phyloP scores from a whole-genome alignment of 495 filamentous ascomycete genomes.

The Cladorrhinum samala region DNA sequence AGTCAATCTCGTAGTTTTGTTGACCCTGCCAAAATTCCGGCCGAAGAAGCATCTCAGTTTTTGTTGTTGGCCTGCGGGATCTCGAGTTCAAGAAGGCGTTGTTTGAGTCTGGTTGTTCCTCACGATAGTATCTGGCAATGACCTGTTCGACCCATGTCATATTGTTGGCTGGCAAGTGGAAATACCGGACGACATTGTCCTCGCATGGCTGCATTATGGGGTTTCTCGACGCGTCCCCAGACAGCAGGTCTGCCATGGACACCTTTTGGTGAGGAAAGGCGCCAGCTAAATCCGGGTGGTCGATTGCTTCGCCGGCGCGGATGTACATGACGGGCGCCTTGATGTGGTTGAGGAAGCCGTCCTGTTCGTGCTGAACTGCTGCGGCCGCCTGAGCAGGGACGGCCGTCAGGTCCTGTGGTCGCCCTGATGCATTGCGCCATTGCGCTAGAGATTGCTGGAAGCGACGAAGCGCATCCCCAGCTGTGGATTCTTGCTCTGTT shows the following conservation, averaged over 20 bases:
- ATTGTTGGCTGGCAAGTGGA: conserved; percentile 35
- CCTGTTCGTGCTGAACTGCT: neutral
- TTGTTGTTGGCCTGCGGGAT: conserved; percentile 4
- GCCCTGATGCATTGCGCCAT: conserved; percentile 13
- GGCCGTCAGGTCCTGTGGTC: neutral
- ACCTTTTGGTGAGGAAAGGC: conserved; percentile 25
- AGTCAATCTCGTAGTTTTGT: conserved; percentile 18
- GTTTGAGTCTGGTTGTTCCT: conserved; percentile 17
- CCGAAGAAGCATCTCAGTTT: conserved; percentile 22
- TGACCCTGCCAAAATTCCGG: conserved; percentile 31
- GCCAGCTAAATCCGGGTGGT: conserved; percentile 11
- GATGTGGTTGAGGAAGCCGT: conserved; percentile 18
- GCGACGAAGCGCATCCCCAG: conserved; percentile 9
- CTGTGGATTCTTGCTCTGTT: conserved; percentile 13
- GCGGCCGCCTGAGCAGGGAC: neutral
- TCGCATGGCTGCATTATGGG: conserved; percentile 23
- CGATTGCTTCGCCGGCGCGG: conserved; percentile 12
- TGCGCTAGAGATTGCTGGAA: conserved; percentile 18
- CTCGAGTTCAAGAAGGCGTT: conserved; percentile 7
- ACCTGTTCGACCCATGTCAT: conserved; percentile 30
- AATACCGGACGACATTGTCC: conserved; percentile 22
- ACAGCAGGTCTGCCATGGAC: conserved; percentile 18
- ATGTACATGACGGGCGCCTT: conserved; percentile 23
- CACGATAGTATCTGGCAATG: conserved; percentile 27
- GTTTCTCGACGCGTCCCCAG: conserved; percentile 17